A percentile compares a stretch with the other conserved stretches of the same genome.
Evolutionary conservation across 2,329 filamentous ascomycete genomes (phyloP).

Genomic region (Falciphora oryzae): DNA sequence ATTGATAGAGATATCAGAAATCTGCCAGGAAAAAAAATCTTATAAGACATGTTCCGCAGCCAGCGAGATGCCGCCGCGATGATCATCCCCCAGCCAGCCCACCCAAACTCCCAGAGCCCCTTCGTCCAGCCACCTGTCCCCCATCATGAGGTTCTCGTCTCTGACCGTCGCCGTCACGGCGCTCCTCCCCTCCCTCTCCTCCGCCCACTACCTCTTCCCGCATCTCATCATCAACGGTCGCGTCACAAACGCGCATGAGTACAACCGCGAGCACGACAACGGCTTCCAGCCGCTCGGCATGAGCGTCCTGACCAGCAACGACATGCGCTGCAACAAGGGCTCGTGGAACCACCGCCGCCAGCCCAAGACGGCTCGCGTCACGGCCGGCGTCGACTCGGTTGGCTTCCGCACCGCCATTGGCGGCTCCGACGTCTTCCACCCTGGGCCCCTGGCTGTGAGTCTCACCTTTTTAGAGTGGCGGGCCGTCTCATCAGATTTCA

Average conservation of each 20-base stretch:
- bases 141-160: neutral
- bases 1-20: too few relatives aligned
- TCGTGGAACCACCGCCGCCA: constrained; percentile 19
- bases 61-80: too few relatives aligned
- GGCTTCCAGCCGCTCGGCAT: constrained; percentile 21
- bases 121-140: neutral
- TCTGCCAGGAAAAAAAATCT: too few relatives aligned
- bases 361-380: constrained; percentile 19
- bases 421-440: constrained; percentile 24
- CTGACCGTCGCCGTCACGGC: neutral
- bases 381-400: constrained; percentile 18
- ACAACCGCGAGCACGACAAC: constrained; percentile 19
- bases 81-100: too few relatives aligned
- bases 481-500: too few relatives aligned
- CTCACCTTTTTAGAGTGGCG: neutral
- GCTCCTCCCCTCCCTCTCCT: constrained; percentile 18
- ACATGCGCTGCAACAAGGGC: constrained; percentile 25
- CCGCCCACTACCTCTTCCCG: constrained; percentile 26
- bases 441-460: constrained; percentile 17
- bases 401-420: constrained; percentile 11
- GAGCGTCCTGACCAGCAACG: constrained; percentile 18
- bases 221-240: constrained; percentile 19
- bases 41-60: too few relatives aligned
- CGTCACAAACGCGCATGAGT: constrained; percentile 14
- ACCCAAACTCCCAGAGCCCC: too few relatives aligned